Conservation (phyloP, 140 eudicot species). For the Stevia rebaudiana region DNA sequence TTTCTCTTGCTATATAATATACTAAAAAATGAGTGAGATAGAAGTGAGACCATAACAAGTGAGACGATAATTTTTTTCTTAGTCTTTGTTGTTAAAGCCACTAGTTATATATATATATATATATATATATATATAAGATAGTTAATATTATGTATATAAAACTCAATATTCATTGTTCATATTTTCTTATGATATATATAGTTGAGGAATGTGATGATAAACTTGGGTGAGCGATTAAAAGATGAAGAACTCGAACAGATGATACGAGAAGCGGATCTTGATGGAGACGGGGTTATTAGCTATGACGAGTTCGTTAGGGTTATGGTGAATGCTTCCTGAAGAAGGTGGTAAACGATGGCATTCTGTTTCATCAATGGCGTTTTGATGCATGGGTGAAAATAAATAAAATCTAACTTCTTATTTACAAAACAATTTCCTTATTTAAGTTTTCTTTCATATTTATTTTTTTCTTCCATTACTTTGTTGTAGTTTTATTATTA, state of each 20-base stretch:
- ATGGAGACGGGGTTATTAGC: constrained; percentile 73
- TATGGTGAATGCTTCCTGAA: constrained; percentile 47
- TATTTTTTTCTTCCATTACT: neutral
- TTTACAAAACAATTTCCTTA: neutral
- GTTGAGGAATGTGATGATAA: constrained; percentile 73
- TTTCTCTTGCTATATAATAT: too few relatives aligned
- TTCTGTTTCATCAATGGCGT: neutral
- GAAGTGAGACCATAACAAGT: neutral
- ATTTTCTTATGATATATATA: constrained; percentile 16
- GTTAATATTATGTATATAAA: neutral
- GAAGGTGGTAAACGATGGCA: neutral
- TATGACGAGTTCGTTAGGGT: constrained; percentile 64
- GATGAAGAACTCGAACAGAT: constrained; percentile 77
- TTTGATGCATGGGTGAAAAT: neutral
- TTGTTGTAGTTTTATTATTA: constrained; percentile 10
- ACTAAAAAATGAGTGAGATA: too few relatives aligned
- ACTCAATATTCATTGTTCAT: neutral
- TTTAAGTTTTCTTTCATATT: neutral
- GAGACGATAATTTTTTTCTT: neutral
- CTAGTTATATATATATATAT: neutral
- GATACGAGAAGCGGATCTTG: constrained; percentile 76
- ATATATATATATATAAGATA: too few relatives aligned
- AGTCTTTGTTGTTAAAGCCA: neutral
- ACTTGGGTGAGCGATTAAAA: constrained; percentile 63
- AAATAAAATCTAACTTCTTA: constrained; percentile 11